Percentiles rank a stretch among this genome's conserved stretches.
phyloP scores from a whole-genome alignment of 1,284 basidiomycete genomes.

The Singerocomus inundabilis region DNA sequence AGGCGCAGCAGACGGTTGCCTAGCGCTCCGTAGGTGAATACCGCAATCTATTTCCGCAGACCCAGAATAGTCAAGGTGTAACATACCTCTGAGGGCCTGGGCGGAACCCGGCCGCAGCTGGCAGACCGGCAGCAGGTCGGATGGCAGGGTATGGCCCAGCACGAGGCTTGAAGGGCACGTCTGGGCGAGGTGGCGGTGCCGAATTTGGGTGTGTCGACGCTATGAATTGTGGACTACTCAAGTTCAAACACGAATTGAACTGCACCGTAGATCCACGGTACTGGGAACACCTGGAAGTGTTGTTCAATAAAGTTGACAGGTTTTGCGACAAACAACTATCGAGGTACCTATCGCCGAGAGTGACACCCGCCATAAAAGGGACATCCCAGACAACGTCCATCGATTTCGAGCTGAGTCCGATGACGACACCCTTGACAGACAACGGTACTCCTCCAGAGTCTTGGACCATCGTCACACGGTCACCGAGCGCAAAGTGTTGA shows the following conservation, averaged over 20 bases:
- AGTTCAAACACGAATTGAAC: constrained; percentile 83
- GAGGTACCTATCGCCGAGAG: constrained; percentile 76
- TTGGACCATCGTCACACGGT: constrained; percentile 93
- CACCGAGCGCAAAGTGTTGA: constrained; percentile 90
- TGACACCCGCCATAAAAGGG: constrained; percentile 91
- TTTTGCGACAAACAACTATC: not conserved
- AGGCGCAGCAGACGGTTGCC: constrained; percentile 32
- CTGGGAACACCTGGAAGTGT: constrained; percentile 67
- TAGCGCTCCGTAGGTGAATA: constrained; percentile 17
- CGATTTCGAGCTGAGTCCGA: constrained; percentile 82
- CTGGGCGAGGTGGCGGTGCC: constrained; percentile 39
- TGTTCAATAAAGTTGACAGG: not conserved
- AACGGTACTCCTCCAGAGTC: constrained; percentile 94
- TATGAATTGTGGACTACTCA: constrained; percentile 80
- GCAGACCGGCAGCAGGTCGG: constrained; percentile 50
- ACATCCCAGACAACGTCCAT: constrained; percentile 99
- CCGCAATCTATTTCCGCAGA: not conserved
- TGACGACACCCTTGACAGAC: constrained; percentile 89
- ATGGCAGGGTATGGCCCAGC: constrained; percentile 65
- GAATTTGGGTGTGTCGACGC: constrained; percentile 63
- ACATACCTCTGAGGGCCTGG: constrained; percentile 34
- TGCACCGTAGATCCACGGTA: constrained; percentile 87
- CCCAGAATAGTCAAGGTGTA: not conserved
- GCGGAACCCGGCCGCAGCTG: constrained; percentile 59
- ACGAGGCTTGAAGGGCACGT: constrained; percentile 59